Base-by-base conservation (phyloP, 257 asterid genomes). In the Fraxinus quadrangulata region DNA sequence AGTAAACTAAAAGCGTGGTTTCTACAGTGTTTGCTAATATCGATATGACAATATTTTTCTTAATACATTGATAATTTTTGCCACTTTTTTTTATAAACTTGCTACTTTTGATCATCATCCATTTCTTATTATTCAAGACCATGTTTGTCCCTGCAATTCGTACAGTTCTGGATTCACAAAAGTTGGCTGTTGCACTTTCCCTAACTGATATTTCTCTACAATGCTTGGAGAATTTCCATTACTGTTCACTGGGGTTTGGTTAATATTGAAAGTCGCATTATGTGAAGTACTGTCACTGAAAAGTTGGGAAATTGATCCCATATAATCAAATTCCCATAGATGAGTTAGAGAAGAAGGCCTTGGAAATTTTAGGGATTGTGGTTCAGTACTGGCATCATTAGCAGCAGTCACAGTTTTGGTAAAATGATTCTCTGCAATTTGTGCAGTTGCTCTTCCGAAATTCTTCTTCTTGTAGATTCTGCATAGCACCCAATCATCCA, bases 401-500 rank as follows among this genome's bases (percentile, higher is more conserved):
- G 77, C 70, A 75, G 80, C 54, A 8, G 45, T 33, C 72, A 33
- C 33, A 42, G 71, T 76, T 71, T 82, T 82, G 31, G 75, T 14
- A n/a, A 72, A 47, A 49, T 81, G 82, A 9, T 89, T 91, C 74
- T 86, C 95, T 65, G 37, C 83, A 71, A 72, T 81, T 33, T 77
- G 77, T 45, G 77, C 67, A 45, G 81, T 5, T 2, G 61, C 16
- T 84, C 81, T 92, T 19, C 77, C 91, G 77, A 73, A 12, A 79
- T 73, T 90, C 85, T 94, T 94, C 85, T 94, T 94, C 90, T 94
- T 90, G 84, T 92, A 94, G 78, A 94, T 94, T 81, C 98, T 85
- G 80, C 98, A 94, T 0, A 94, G 91, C 66, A 94, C 98, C 98
- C 98, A 94, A 85, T 92, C 98, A 77, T 94, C 98, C 92, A 92